Percentiles rank a stretch among this genome's conserved stretches.
Conservation (phyloP, 768 basidiomycete genomes). For the Naganishia vishniacii region DNA sequence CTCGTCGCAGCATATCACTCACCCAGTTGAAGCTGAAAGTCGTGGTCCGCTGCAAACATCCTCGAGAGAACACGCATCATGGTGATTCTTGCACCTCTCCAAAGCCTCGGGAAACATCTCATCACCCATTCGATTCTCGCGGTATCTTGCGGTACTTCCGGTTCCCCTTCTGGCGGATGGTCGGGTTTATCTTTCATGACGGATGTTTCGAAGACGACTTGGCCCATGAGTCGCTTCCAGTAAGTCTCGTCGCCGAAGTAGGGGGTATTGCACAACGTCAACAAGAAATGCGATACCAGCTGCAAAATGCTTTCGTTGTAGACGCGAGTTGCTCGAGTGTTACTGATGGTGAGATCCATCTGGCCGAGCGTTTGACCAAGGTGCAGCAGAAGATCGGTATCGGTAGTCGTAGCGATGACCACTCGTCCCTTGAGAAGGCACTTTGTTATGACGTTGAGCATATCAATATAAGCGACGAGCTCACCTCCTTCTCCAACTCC, state of each 20-base stretch:
- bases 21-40: conserved; percentile 76
- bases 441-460: not conserved
- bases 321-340: conserved; percentile 1
- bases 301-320: conserved; percentile 14
- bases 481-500: conserved; percentile 34
- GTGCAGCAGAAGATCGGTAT: conserved; percentile 59
- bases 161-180: conserved; percentile 1
- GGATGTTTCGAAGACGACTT: conserved; percentile 1
- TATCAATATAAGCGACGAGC: not conserved
- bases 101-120: conserved; percentile 62
- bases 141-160: not conserved
- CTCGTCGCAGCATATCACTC: conserved; percentile 40
- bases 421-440: conserved; percentile 58
- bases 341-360: conserved; percentile 81
- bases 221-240: conserved; percentile 33
- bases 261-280: conserved; percentile 27
- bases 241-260: conserved; percentile 36
- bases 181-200: conserved; percentile 2
- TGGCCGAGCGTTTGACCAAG: conserved; percentile 72
- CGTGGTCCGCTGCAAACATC: conserved; percentile 63
- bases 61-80: conserved; percentile 77
- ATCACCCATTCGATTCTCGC: conserved; percentile 68
- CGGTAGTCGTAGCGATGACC: conserved; percentile 67
- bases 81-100: conserved; percentile 76
- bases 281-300: not conserved